Percentiles rank a stretch among this genome's conserved stretches.
These are phyloP conservation scores for Kurtzmaniella quercitrusa DNA, from an alignment of 1,139 yeast species.

Conservation along the genomic window DNA sequence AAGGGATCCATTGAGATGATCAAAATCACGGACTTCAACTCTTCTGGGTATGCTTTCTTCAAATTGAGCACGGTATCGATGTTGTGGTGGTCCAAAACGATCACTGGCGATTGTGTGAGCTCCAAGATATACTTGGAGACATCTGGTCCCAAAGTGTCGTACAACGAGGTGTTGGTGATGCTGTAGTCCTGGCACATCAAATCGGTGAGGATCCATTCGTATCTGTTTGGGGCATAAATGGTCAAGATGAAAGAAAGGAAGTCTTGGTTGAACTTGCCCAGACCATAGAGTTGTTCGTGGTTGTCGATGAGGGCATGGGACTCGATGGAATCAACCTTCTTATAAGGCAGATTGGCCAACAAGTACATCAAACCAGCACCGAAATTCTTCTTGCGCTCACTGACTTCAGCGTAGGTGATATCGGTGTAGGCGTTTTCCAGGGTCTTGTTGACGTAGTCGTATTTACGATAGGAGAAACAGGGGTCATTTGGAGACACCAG, in stretches of 20 bases:
- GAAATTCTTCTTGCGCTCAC: slow-evolving; percentile 41
- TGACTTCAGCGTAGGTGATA: slow-evolving; percentile 40
- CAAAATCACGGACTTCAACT: slow-evolving; percentile 24
- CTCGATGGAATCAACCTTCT: slow-evolving; percentile 15
- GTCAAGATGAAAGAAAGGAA: slow-evolving; percentile 31
- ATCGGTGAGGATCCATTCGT: slow-evolving; percentile 38
- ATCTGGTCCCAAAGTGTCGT: slow-evolving; percentile 36
- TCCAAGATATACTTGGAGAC: slow-evolving; percentile 32
- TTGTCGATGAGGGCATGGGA: slow-evolving; percentile 24
- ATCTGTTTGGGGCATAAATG: slow-evolving; percentile 30
- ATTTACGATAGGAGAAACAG: slow-evolving; percentile 28
- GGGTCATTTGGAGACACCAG: slow-evolving; percentile 17
- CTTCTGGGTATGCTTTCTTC: slow-evolving; percentile 21
- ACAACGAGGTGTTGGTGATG: slow-evolving; percentile 35
- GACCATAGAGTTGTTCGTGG: slow-evolving; percentile 19
- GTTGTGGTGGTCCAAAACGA: slow-evolving; percentile 30
- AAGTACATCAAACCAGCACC: slow-evolving; percentile 64
- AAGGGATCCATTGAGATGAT: slow-evolving; percentile 35
- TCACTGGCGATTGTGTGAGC: slow-evolving; percentile 32
- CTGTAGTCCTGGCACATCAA: slow-evolving; percentile 33
- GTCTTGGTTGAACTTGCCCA: slow-evolving; percentile 15
- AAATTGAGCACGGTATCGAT: slow-evolving; percentile 22
- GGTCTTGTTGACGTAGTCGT: slow-evolving; percentile 24
- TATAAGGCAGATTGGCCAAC: slow-evolving; percentile 31
- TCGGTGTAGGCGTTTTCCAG: slow-evolving; percentile 38